A percentile compares a stretch with the other conserved stretches of the same genome.
Conservation (phyloP, 202 grass and related monocot genomes). For the Panicum hallii region DNA sequence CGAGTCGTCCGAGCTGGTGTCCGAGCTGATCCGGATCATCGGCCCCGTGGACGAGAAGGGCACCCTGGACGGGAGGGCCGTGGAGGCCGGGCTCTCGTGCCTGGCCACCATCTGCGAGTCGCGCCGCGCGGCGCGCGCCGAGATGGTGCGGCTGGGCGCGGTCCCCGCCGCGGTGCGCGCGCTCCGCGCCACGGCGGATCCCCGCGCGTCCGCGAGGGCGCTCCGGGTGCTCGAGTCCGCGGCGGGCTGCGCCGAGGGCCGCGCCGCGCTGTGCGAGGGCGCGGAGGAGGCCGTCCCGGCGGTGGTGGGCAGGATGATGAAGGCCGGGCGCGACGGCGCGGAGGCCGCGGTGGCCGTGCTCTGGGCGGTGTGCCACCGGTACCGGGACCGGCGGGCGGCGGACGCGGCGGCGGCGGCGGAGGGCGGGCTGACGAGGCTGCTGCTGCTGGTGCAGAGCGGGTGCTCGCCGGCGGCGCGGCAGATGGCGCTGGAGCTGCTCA, state of each 20-base stretch:
- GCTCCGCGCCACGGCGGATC: conserved; percentile 35
- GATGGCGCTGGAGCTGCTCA: conserved; percentile 84
- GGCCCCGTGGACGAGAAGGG: conserved; percentile 70
- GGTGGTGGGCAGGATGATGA: conserved; percentile 76
- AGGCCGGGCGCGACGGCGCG: conserved; percentile 65
- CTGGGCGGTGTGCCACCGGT: conserved; percentile 81
- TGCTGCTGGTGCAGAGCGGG: conserved; percentile 88
- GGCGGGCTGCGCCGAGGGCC: conserved; percentile 77
- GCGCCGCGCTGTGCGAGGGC: conserved; percentile 66
- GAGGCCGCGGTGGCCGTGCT: conserved; percentile 77
- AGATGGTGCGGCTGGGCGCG: conserved; percentile 65
- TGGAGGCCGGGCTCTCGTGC: conserved; percentile 57
- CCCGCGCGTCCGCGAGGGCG: conserved; percentile 34
- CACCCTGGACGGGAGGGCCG: conserved; percentile 48
- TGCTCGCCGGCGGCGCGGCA: conserved; percentile 73
- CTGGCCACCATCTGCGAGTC: conserved; percentile 46
- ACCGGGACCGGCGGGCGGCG: conserved; percentile 68
- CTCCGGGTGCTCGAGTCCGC: conserved; percentile 70
- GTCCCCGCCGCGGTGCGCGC: conserved; percentile 56
- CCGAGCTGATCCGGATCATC: conserved; percentile 72
- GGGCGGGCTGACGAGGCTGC: conserved; percentile 71
- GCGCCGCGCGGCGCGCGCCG: conserved; percentile 53
- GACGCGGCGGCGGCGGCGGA: conserved; percentile 58
- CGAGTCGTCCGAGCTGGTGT: conserved; percentile 52
- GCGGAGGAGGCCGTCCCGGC: conserved; percentile 51